Percentiles rank a stretch among this genome's conserved stretches.
phyloP scores from a whole-genome alignment of 169 alveolate genomes.

The Plasmodium blacklocki region DNA sequence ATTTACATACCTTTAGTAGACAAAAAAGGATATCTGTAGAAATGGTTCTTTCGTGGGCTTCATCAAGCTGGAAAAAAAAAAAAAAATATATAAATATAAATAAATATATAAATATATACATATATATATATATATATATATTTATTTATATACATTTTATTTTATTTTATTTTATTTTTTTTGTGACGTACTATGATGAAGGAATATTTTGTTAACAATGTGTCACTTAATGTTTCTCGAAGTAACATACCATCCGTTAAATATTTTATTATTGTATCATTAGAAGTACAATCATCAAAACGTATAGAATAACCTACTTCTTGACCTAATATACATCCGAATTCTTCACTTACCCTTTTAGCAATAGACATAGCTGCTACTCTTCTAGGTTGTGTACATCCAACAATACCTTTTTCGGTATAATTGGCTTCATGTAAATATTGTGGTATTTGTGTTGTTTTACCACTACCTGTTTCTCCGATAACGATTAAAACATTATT shows the following conservation, averaged over 20 bases:
- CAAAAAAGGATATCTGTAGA: slow-evolving; percentile 99
- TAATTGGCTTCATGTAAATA: slow-evolving; percentile 96
- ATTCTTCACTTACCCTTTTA: slow-evolving; percentile 98
- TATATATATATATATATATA: background rate
- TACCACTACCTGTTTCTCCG: slow-evolving; percentile 99
- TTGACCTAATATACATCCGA: slow-evolving; percentile 97
- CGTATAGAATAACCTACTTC: slow-evolving; percentile 97
- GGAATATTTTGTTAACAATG: slow-evolving; percentile 92
- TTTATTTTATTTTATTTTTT: background rate
- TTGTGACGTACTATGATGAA: slow-evolving; percentile 92
- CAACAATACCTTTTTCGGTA: slow-evolving; percentile 92
- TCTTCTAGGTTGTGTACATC: slow-evolving; percentile 99
- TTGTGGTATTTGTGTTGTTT: slow-evolving; percentile 98
- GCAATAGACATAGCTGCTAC: slow-evolving; percentile 99
- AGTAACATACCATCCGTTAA: slow-evolving; percentile 99
- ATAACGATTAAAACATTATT: slow-evolving; percentile 96
- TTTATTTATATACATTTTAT: background rate
- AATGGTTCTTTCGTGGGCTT: slow-evolving; percentile 99
- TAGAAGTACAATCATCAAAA: slow-evolving; percentile 97
- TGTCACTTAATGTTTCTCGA: slow-evolving; percentile 97
- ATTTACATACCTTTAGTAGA: slow-evolving; percentile 91
- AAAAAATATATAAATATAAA: background rate
- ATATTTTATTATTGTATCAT: slow-evolving; percentile 98
- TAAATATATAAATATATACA: background rate
- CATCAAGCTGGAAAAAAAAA: slow-evolving; percentile 93